Evolutionary conservation across 805 yeast species (phyloP).

Genomic region (Hanseniaspora osmophila): DNA sequence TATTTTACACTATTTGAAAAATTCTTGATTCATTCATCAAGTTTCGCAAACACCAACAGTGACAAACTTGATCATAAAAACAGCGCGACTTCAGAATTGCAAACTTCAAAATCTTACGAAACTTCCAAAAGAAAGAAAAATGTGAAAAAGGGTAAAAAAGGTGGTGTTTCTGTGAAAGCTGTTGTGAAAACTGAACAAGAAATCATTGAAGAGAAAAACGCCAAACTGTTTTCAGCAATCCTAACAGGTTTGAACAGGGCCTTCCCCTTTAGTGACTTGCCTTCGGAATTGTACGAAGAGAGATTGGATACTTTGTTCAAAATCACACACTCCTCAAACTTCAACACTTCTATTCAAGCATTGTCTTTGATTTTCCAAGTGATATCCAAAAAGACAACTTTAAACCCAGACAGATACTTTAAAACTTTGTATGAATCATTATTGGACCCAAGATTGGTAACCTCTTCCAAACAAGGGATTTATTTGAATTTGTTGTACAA

Average conservation of each 20-base stretch:
- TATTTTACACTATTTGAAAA: slow-evolving; percentile 82
- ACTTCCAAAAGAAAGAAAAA: slow-evolving; percentile 57
- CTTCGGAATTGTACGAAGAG: slow-evolving; percentile 50
- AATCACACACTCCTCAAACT: slow-evolving; percentile 87
- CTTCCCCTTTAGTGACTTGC: slow-evolving; percentile 76
- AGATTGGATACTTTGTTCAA: slow-evolving; percentile 77
- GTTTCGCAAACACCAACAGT: slow-evolving; percentile 22
- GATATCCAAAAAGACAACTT: slow-evolving; percentile 37
- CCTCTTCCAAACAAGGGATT: slow-evolving; percentile 86
- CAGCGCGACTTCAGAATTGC: slow-evolving; percentile 10
- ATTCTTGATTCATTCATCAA: slow-evolving; percentile 33
- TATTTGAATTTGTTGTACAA: slow-evolving; percentile 77
- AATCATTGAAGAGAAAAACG: slow-evolving; percentile 60
- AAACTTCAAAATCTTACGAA: slow-evolving; percentile 29
- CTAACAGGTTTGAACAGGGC: slow-evolving; percentile 93
- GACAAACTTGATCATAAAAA: slow-evolving; percentile 9
- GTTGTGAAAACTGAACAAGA: slow-evolving; percentile 50
- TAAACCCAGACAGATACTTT: slow-evolving; percentile 57
- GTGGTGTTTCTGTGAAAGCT: slow-evolving; percentile 63
- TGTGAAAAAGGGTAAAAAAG: slow-evolving; percentile 72
- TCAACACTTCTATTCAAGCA: slow-evolving; percentile 89
- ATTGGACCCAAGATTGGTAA: slow-evolving; percentile 66
- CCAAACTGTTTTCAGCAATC: slow-evolving; percentile 77
- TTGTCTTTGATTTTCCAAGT: slow-evolving; percentile 75
- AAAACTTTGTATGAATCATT: slow-evolving; percentile 82